These are phyloP conservation scores for Komagataella pastoris DNA, from an alignment of 805 yeast species.

Conservation along the genomic window DNA sequence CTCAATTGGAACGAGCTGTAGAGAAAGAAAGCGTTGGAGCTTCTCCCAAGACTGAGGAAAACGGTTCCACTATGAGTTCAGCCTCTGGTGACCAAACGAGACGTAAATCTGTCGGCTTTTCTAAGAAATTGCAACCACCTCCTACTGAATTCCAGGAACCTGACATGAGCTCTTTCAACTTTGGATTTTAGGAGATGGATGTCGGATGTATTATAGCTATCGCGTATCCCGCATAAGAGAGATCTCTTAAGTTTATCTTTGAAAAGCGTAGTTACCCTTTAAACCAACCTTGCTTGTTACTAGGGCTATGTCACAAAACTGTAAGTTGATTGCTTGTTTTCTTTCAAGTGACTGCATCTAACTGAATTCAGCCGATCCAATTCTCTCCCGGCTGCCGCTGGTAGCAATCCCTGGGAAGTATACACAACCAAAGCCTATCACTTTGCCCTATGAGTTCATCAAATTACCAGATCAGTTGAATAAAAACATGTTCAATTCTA, in stretches of 20 bases:
- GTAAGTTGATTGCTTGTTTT: not conserved
- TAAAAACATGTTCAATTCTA: constrained; percentile 1
- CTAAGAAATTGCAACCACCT: constrained; percentile 26
- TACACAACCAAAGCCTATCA: constrained; percentile 10
- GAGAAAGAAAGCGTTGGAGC: not conserved
- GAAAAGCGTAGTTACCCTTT: not conserved
- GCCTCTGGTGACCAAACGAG: constrained; percentile 2
- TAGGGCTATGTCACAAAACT: not conserved
- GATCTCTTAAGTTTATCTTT: not conserved
- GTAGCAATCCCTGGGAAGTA: constrained; percentile 13
- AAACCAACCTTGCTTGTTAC: not conserved
- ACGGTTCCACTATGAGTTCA: not conserved
- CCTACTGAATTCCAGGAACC: constrained; percentile 52
- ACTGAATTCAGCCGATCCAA: constrained; percentile 5
- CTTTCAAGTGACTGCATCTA: not conserved
- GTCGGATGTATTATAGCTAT: not conserved
- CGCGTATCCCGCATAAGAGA: not conserved
- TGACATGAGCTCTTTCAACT: constrained; percentile 62
- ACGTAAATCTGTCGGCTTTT: not conserved
- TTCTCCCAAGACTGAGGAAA: not conserved
- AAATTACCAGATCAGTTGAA: constrained; percentile 3
- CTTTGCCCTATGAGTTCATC: constrained; percentile 13
- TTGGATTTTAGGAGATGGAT: constrained; percentile 18
- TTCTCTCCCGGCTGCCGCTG: constrained; percentile 15
- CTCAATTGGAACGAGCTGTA: not conserved